Conservation (phyloP, 495 filamentous ascomycete genomes). For the Penicillium samsonianum region DNA sequence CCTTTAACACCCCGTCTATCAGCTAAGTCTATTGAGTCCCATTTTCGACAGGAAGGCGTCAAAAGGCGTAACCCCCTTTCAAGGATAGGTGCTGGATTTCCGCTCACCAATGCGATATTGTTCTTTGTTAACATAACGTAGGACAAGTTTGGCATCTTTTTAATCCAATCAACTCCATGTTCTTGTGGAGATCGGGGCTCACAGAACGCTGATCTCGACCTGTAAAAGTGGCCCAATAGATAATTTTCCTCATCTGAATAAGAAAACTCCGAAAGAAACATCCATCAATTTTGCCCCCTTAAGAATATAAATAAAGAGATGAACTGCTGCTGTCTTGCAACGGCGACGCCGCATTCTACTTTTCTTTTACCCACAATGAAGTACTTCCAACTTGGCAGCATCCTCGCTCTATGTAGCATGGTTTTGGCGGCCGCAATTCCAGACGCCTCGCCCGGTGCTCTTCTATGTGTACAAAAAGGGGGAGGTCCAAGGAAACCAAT, state of each 20-base stretch:
- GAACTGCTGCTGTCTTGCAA: background rate
- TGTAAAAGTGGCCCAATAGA: slow-evolving; percentile 3
- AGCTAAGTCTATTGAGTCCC: slow-evolving; percentile 1
- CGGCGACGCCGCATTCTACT: background rate
- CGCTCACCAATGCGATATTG: background rate
- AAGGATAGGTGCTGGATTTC: background rate
- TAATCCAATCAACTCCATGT: background rate
- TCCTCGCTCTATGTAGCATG: slow-evolving; percentile 3
- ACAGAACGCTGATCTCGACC: background rate
- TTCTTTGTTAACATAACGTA: background rate
- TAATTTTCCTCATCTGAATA: background rate
- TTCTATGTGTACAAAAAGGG: background rate
- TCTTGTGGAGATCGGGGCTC: background rate
- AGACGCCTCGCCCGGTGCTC: background rate
- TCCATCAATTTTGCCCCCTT: background rate
- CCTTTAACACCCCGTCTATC: no score
- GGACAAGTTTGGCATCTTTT: background rate
- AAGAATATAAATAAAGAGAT: slow-evolving; percentile 2
- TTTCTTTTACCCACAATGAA: slow-evolving; percentile 1
- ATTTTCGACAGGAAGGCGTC: background rate
- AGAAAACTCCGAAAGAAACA: background rate
- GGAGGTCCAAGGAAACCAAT: background rate
- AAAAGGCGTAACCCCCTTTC: background rate
- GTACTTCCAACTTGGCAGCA: slow-evolving; percentile 5
- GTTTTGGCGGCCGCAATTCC: background rate